Evolutionary conservation across 768 basidiomycete species (phyloP).

Genomic region (Favolaschia claudopus): DNA sequence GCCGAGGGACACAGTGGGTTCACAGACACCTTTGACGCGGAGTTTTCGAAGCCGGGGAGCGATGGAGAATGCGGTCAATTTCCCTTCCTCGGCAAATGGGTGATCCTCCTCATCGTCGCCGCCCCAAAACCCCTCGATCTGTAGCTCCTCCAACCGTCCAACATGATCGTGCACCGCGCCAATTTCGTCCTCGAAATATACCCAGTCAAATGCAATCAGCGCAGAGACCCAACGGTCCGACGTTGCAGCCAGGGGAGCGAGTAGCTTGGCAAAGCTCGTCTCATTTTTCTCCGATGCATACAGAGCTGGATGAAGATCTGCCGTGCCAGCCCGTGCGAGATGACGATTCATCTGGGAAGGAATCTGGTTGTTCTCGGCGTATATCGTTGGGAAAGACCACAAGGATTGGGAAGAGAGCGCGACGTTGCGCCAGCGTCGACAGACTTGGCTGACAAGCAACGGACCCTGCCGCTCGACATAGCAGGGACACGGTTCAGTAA

Average conservation of each 20-base stretch:
- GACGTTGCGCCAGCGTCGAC: slow-evolving; percentile 3
- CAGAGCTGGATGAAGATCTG: neutral
- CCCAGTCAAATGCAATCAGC: neutral
- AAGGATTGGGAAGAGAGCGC: neutral
- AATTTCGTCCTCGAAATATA: neutral
- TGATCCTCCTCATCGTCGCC: neutral
- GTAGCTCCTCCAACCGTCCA: neutral
- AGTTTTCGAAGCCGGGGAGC: too few relatives aligned
- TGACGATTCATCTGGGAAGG: neutral
- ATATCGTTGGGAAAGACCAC: neutral
- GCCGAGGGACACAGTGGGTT: too few relatives aligned
- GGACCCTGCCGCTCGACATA: neutral
- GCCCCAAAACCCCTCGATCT: neutral
- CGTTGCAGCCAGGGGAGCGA: neutral
- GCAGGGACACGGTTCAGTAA: neutral
- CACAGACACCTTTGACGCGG: too few relatives aligned
- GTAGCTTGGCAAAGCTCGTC: neutral
- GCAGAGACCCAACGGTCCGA: neutral
- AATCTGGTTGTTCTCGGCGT: neutral
- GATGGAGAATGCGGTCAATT: neutral
- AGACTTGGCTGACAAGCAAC: slow-evolving; percentile 6
- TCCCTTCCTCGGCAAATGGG: neutral
- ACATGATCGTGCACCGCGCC: neutral
- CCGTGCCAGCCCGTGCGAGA: neutral
- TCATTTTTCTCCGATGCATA: neutral